Evolutionary conservation across 2,329 filamentous ascomycete genomes (phyloP), one percentile per base, ranked within the genome.

Genomic region (Alternaria gansuensis): DNA sequence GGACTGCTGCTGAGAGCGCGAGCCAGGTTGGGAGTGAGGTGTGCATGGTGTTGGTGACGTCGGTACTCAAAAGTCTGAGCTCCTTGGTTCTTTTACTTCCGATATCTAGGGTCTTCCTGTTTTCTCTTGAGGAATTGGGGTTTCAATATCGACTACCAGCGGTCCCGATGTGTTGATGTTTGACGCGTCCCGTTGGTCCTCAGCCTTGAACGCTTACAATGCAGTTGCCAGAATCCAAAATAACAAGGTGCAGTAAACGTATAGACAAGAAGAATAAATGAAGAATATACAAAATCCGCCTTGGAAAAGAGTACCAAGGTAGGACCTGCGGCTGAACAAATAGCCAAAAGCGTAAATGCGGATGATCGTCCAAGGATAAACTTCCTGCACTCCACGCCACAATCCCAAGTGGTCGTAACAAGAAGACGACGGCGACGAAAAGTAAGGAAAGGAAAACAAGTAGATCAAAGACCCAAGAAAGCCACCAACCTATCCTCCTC

Each of bases 1-100:
- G 51, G 33, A 72, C 49, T 28, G 69, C 63, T 61, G 68, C 68
- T 50, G 70, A 68, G 21, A 66, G 45, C 21, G 66, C 66, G 7
- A 68, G 63, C 65, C 65, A 74, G 61, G 61, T 58, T 3, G 65
- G 60, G 39, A 63, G 59, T 26, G 57, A 46, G 24, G 66, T 69
- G 58, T 65, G 64, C 74, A 76, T 75, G 21, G 41, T 44, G 50
- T 50, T 23, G 39, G 44, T 48, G 44, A 48, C 44, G 29, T 34
- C 21, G 21, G 14, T 48, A 13, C 14, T 21, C 8, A 34, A 34
- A 34, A 36, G 44, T 48, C 29, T 48, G 44, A 26, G 44, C 44
- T 48, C 31, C n/a, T 17, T 8, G 24, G 11, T 39, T 6, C 21
- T 40, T 24, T 24, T 24, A 3, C 21, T 24, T 8, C 21, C 7